Evolutionary conservation across 345 rosid genomes (phyloP).

Genomic region (Microthlaspi erraticum): DNA sequence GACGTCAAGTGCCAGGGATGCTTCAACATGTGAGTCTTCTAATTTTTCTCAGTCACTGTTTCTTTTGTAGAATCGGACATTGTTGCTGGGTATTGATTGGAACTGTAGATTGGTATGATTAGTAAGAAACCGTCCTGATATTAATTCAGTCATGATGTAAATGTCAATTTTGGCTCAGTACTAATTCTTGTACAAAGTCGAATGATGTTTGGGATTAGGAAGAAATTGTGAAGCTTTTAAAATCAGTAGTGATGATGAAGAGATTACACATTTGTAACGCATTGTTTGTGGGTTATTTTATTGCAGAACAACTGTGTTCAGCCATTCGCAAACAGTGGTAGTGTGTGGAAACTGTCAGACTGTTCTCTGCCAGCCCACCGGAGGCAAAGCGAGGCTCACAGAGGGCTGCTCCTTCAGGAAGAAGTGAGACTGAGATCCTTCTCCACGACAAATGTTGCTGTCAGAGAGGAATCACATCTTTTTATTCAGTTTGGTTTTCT

Average conservation of each 20-base stretch:
- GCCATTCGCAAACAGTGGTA: slow-evolving; percentile 63
- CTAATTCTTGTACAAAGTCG: background rate
- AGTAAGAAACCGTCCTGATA: too few relatives aligned
- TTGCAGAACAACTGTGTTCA: slow-evolving; percentile 59
- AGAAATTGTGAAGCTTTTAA: background rate
- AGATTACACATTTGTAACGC: background rate
- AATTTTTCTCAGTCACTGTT: background rate
- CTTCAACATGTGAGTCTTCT: slow-evolving; percentile 49
- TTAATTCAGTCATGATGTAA: too few relatives aligned
- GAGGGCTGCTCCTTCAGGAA: slow-evolving; percentile 62
- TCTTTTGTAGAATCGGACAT: background rate
- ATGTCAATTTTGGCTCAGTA: too few relatives aligned
- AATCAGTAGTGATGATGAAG: background rate
- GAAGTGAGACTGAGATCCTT: slow-evolving; percentile 42
- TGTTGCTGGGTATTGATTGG: background rate
- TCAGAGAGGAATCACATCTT: background rate
- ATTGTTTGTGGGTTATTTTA: background rate
- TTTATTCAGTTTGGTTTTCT: slow-evolving; percentile 11
- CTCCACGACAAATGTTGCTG: background rate
- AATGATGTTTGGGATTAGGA: background rate
- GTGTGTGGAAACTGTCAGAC: slow-evolving; percentile 63
- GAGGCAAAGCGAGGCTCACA: slow-evolving; percentile 55
- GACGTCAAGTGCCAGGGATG: slow-evolving; percentile 63
- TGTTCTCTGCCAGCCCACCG: slow-evolving; percentile 59
- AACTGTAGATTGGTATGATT: background rate